Percentiles rank a stretch among this genome's conserved stretches.
Conservation (phyloP, 2,329 filamentous ascomycete species). For the Exserohilum rostratum region DNA sequence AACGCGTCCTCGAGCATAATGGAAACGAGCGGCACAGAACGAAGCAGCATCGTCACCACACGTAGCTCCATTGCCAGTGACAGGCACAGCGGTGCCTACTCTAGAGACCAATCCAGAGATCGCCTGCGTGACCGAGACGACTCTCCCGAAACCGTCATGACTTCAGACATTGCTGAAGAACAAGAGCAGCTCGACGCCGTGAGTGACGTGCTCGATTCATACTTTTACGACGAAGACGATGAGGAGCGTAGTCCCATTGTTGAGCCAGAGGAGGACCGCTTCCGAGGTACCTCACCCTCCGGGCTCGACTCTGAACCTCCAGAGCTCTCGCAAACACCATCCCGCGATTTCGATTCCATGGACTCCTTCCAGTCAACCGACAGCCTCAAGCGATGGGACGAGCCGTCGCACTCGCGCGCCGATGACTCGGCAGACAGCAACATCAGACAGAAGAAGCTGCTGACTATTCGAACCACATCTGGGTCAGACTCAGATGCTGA, state of each 20-base stretch:
- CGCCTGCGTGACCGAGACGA: conserved; percentile 34
- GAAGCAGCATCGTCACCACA: conserved; percentile 81
- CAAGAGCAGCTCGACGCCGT: conserved; percentile 58
- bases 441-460: conserved; percentile 16
- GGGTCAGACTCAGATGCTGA: conserved; percentile 16
- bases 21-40: conserved; percentile 70
- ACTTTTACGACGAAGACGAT: conserved; percentile 60
- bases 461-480: conserved; percentile 20
- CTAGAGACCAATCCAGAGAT: conserved; percentile 35
- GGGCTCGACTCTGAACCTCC: conserved; percentile 31
- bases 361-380: conserved; percentile 34
- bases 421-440: conserved; percentile 14
- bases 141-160: conserved; percentile 38
- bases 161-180: conserved; percentile 33
- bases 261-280: conserved; percentile 9
- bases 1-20: conserved; percentile 62
- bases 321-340: conserved; percentile 37
- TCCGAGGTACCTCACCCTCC: conserved; percentile 25
- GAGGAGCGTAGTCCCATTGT: conserved; percentile 24
- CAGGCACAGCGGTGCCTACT: conserved; percentile 54
- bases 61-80: conserved; percentile 73
- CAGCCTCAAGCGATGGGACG: conserved; percentile 28
- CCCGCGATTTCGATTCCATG: conserved; percentile 32
- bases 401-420: conserved; percentile 11
- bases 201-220: conserved; percentile 66